Evolutionary conservation across 139 green algal species (phyloP).

Genomic region (Micromonas commoda): DNA sequence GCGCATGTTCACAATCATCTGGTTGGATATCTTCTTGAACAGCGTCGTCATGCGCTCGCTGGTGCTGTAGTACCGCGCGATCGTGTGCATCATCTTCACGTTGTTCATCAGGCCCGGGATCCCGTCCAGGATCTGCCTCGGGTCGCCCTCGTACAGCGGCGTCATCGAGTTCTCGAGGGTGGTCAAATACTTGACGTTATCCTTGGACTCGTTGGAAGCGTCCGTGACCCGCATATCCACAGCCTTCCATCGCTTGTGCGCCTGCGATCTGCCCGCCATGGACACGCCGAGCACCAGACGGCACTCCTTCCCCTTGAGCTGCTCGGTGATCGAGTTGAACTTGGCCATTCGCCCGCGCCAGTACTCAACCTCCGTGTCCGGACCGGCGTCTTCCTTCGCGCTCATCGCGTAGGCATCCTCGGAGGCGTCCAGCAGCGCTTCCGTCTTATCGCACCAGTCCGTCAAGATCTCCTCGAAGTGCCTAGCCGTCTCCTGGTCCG

Average conservation of each 20-base stretch:
- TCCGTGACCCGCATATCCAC: slow-evolving; percentile 72
- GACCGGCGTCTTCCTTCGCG: slow-evolving; percentile 55
- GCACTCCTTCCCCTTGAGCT: slow-evolving; percentile 69
- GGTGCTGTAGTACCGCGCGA: slow-evolving; percentile 72
- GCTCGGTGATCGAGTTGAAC: slow-evolving; percentile 75
- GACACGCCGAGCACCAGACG: slow-evolving; percentile 67
- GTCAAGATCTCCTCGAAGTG: slow-evolving; percentile 49
- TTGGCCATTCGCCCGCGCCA: slow-evolving; percentile 72
- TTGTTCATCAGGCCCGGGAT: slow-evolving; percentile 79
- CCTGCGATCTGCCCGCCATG: slow-evolving; percentile 45
- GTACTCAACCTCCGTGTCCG: slow-evolving; percentile 79
- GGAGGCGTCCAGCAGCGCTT: slow-evolving; percentile 46
- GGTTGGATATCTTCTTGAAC: slow-evolving; percentile 67
- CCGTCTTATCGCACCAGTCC: slow-evolving; percentile 59
- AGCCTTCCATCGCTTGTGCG: slow-evolving; percentile 61
- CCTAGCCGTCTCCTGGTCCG: slow-evolving; percentile 42
- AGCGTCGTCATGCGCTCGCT: slow-evolving; percentile 81
- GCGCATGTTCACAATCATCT: slow-evolving; percentile 63
- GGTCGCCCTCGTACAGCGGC: slow-evolving; percentile 2
- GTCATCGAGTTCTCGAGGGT: slow-evolving; percentile 83
- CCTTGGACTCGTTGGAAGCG: slow-evolving; percentile 71
- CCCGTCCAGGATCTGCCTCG: slow-evolving; percentile 60
- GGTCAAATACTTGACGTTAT: slow-evolving; percentile 89
- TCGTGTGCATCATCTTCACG: slow-evolving; percentile 87
- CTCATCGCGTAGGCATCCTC: slow-evolving; percentile 22